Conservation (phyloP, 257 asterid species). For the Nicotiana tabacum region DNA sequence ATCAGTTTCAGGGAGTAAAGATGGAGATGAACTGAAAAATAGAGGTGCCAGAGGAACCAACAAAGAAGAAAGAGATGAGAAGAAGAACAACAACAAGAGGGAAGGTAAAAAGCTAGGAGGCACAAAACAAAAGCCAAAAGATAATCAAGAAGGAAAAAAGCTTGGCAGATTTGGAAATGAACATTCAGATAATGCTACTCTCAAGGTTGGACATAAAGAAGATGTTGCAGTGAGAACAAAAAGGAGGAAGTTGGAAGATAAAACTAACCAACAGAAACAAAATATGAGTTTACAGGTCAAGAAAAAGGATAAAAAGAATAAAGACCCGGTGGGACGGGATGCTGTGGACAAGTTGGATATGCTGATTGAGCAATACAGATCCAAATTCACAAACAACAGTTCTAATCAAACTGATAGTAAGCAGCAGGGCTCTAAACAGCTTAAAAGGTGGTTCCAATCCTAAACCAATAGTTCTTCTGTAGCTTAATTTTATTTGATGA, state of each 20-base stretch:
- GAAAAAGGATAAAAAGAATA: constrained; percentile 50
- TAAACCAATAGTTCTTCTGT: constrained; percentile 13
- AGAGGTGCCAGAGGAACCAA: constrained; percentile 19
- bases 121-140: constrained; percentile 16
- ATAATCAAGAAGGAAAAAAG: constrained; percentile 22
- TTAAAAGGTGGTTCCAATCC: constrained; percentile 81
- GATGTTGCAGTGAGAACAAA: constrained; percentile 16
- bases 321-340: constrained; percentile 72
- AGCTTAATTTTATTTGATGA: not conserved
- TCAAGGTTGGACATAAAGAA: constrained; percentile 23
- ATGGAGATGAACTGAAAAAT: constrained; percentile 19
- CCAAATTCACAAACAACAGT: constrained; percentile 49
- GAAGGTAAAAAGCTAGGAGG: constrained; percentile 15
- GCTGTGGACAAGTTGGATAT: constrained; percentile 62
- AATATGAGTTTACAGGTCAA: constrained; percentile 22
- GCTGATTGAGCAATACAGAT: constrained; percentile 70
- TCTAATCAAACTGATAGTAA: constrained; percentile 30
- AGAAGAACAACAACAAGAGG: constrained; percentile 32
- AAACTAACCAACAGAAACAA: constrained; percentile 26
- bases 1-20: constrained; percentile 22
- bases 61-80: constrained; percentile 24
- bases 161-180: constrained; percentile 11
- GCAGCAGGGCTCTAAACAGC: constrained; percentile 58
- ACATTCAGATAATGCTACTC: constrained; percentile 13
- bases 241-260: constrained; percentile 24